Evolutionary conservation across 2,329 filamentous ascomycete genomes (phyloP).

Genomic region (Epichloe uncinata): DNA sequence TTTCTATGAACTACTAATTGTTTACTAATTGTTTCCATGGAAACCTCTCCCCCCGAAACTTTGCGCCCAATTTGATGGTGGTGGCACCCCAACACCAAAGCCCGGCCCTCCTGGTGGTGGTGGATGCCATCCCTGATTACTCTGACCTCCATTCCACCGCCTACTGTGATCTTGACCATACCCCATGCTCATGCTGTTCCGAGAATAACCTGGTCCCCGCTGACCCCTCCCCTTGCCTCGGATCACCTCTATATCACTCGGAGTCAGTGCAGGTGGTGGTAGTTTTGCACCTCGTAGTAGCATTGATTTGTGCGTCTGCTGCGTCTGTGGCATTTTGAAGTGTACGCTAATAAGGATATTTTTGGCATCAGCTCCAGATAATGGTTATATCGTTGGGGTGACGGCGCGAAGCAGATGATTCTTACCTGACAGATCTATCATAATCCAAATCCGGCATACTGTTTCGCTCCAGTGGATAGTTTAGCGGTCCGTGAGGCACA

Average conservation of each 20-base stretch:
- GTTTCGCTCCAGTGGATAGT: slow-evolving; percentile 60
- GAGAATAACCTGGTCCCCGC: slow-evolving; percentile 20
- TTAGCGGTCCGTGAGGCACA: slow-evolving; percentile 69
- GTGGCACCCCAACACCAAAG: slow-evolving; percentile 3
- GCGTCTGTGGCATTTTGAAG: slow-evolving; percentile 67
- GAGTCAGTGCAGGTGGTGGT: slow-evolving; percentile 57
- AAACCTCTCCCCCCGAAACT: not conserved
- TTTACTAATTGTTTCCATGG: not conserved
- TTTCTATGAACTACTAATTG: too few species aligned
- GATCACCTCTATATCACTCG: slow-evolving; percentile 61
- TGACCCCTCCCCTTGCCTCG: slow-evolving; percentile 43
- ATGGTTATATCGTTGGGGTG: too few species aligned
- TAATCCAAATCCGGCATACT: slow-evolving; percentile 68
- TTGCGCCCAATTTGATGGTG: slow-evolving; percentile 2
- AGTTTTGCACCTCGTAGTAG: slow-evolving; percentile 72
- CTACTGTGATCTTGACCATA: not conserved
- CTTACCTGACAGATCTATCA: slow-evolving; percentile 73
- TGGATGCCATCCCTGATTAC: slow-evolving; percentile 10
- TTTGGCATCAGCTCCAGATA: not conserved
- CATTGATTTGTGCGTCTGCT: slow-evolving; percentile 81
- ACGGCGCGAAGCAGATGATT: not conserved
- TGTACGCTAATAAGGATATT: slow-evolving; percentile 45
- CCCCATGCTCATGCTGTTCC: slow-evolving; percentile 2
- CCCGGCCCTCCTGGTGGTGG: slow-evolving; percentile 17
- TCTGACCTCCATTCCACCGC: slow-evolving; percentile 1